phyloP scores from a whole-genome alignment of 1,139 yeast genomes.

The Eremothecium coryli region DNA sequence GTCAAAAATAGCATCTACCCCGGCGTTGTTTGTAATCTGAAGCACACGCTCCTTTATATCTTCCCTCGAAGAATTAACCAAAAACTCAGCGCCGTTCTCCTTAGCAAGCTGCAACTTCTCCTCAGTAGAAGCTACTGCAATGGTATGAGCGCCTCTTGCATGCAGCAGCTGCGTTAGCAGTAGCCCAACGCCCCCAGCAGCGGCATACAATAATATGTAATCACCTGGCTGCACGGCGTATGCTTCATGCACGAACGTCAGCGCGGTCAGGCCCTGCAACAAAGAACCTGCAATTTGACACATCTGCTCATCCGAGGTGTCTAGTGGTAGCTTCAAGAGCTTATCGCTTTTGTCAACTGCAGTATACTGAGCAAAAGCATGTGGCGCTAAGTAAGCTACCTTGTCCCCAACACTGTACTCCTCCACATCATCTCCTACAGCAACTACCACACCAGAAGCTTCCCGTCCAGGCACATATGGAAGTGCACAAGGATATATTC shows the following conservation, averaged over 20 bases:
- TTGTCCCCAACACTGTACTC: conserved; percentile 60
- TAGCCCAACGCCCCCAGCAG: conserved; percentile 90
- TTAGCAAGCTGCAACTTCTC: conserved; percentile 57
- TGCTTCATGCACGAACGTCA: conserved; percentile 58
- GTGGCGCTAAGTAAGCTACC: conserved; percentile 46
- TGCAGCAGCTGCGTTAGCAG: conserved; percentile 55
- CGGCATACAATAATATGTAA: conserved; percentile 71
- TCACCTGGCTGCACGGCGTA: conserved; percentile 62
- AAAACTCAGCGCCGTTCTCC: conserved; percentile 63
- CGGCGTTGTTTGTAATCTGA: conserved; percentile 61
- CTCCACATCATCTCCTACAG: conserved; percentile 53
- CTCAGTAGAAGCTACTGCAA: conserved; percentile 72
- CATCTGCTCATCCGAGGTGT: conserved; percentile 38
- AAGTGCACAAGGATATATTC: conserved; percentile 50
- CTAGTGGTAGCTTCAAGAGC: conserved; percentile 43
- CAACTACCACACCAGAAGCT: conserved; percentile 67
- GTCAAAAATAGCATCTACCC: conserved; percentile 68
- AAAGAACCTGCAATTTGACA: conserved; percentile 51
- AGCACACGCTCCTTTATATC: conserved; percentile 45
- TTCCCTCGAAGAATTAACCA: conserved; percentile 50
- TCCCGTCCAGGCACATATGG: conserved; percentile 77
- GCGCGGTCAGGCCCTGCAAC: conserved; percentile 72
- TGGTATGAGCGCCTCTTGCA: conserved; percentile 62
- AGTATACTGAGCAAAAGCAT: conserved; percentile 66
- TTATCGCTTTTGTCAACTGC: conserved; percentile 35